Percentiles rank a stretch among this genome's conserved stretches.
phyloP scores from a whole-genome alignment of 1,284 basidiomycete species.

The Cutaneotrichosporon mucoides region DNA sequence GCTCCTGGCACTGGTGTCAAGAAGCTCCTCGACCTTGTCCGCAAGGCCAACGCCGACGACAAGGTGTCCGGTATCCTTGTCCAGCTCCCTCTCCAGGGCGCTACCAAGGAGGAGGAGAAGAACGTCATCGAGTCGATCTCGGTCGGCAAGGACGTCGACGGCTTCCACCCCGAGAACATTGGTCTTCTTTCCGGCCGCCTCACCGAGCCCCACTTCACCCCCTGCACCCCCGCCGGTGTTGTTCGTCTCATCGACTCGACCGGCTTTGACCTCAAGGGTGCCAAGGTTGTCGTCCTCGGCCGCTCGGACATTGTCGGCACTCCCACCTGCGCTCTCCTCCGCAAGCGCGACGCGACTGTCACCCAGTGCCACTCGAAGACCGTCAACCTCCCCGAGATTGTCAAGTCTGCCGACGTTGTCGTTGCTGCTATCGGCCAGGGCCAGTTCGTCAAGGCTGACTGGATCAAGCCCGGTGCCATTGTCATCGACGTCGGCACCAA shows the following conservation, averaged over 20 bases:
- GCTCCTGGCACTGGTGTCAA: constrained; percentile 54
- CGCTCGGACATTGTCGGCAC: constrained; percentile 98
- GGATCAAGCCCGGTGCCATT: constrained; percentile 91
- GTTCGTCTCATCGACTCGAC: constrained; percentile 85
- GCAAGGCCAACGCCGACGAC: constrained; percentile 78
- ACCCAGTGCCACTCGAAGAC: constrained; percentile 96
- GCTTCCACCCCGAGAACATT: constrained; percentile 99
- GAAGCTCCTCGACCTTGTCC: constrained; percentile 72
- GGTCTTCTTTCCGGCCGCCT: constrained; percentile 90
- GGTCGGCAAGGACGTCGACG: constrained; percentile 95
- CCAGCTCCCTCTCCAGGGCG: constrained; percentile 90
- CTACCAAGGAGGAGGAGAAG: constrained; percentile 79
- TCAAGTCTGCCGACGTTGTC: constrained; percentile 84
- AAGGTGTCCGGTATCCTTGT: constrained; percentile 86
- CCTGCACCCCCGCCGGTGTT: constrained; percentile 93
- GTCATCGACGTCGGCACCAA: constrained; percentile 98
- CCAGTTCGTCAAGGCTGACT: constrained; percentile 84
- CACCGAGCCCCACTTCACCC: constrained; percentile 82
- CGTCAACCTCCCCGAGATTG: constrained; percentile 70
- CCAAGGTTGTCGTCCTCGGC: constrained; percentile 87
- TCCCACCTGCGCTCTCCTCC: constrained; percentile 85
- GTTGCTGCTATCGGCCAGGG: constrained; percentile 91
- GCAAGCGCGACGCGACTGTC: constrained; percentile 89
- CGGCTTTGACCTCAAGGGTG: constrained; percentile 67
- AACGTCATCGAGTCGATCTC: constrained; percentile 90